Conservation (phyloP, 495 filamentous ascomycete species). For the Aspergillus haitiensis region DNA sequence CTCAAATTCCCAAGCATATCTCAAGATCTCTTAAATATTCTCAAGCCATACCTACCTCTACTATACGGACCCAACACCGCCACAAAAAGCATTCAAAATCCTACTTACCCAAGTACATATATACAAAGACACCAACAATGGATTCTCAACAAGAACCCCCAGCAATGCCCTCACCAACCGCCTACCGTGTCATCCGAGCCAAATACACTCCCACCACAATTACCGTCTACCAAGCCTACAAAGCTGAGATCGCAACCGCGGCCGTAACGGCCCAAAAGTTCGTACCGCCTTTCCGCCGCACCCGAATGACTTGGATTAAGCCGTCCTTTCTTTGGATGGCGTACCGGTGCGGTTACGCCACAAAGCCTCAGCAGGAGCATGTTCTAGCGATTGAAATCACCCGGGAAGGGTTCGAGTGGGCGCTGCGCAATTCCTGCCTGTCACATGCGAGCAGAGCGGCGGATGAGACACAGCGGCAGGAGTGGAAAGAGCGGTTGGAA, state of each 20-base stretch:
- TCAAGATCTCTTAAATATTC: too few species aligned
- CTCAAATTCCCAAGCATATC: too few species aligned
- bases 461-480: slow-evolving; percentile 11
- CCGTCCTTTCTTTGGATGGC: slow-evolving; percentile 67
- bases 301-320: slow-evolving; percentile 69
- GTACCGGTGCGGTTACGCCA: slow-evolving; percentile 56
- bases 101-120: not conserved
- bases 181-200: slow-evolving; percentile 56
- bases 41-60: too few species aligned
- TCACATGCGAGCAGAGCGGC: slow-evolving; percentile 8
- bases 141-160: not conserved
- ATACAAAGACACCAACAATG: not conserved
- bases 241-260: slow-evolving; percentile 49
- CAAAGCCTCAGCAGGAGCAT: slow-evolving; percentile 50
- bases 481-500: slow-evolving; percentile 30
- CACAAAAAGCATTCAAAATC: not conserved
- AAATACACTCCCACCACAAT: slow-evolving; percentile 48
- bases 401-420: slow-evolving; percentile 41
- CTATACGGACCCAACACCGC: too few species aligned
- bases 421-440: slow-evolving; percentile 35
- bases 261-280: slow-evolving; percentile 55
- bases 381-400: slow-evolving; percentile 56
- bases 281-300: slow-evolving; percentile 47
- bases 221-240: slow-evolving; percentile 66
- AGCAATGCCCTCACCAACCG: not conserved